Evolutionary conservation across 1,284 basidiomycete species (phyloP).

Genomic region (Polyporus tsugae): DNA sequence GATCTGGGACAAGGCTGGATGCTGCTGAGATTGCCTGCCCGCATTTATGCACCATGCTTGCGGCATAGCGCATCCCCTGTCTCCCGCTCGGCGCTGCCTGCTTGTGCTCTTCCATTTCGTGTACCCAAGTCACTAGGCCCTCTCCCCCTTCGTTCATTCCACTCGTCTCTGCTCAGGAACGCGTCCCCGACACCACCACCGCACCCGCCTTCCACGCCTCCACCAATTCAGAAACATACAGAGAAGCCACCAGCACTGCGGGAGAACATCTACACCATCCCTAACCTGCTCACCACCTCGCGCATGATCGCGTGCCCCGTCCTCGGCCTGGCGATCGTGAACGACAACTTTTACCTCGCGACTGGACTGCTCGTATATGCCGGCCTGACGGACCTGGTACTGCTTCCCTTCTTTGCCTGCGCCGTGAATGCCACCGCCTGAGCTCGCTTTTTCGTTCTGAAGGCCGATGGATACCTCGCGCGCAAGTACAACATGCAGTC

Average conservation of each 20-base stretch:
- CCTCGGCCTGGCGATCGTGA: constrained; percentile 92
- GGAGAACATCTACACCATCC: constrained; percentile 96
- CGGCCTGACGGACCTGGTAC: constrained; percentile 89
- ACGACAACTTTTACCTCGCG: constrained; percentile 83
- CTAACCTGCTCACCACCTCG: constrained; percentile 90
- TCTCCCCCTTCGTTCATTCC: neutral
- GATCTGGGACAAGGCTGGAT: neutral
- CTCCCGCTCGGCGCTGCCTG: neutral
- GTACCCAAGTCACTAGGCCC: neutral
- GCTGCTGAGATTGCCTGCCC: neutral
- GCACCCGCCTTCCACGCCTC: neutral
- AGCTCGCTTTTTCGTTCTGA: constrained; percentile 29
- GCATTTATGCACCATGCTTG: neutral
- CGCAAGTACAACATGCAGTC: constrained; percentile 86
- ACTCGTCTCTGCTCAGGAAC: neutral
- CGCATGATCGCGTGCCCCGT: constrained; percentile 90
- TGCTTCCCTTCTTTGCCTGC: constrained; percentile 40
- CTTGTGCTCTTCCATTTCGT: neutral
- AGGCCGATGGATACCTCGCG: constrained; percentile 94
- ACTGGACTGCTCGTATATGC: constrained; percentile 88
- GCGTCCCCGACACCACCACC: neutral
- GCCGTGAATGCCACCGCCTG: constrained; percentile 21
- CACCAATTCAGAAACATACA: too few relatives aligned
- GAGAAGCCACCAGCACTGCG: constrained; percentile 34
- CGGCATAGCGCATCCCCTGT: neutral